Conservation (phyloP, 352 stramenopile genomes). For the Pythium coloratum region DNA sequence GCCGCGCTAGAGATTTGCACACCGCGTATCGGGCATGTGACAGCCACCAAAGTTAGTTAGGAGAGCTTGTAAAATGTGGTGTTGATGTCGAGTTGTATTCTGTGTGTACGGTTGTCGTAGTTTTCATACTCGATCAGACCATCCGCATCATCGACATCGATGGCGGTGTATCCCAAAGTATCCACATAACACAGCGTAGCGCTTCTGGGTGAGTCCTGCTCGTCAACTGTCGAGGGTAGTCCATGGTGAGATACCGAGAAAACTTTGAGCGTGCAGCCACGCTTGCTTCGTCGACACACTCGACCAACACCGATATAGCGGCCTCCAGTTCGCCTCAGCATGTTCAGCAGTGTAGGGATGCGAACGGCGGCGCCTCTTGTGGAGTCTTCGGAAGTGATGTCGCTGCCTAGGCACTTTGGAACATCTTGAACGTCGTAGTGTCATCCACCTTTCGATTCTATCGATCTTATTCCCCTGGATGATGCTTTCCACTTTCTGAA, state of each 20-base stretch:
- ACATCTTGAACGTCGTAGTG: slow-evolving; percentile 25
- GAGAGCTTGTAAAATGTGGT: too few species aligned
- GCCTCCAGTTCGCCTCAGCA: slow-evolving; percentile 24
- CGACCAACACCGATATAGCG: slow-evolving; percentile 29
- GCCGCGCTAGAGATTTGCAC: too few species aligned
- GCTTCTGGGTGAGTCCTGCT: too few species aligned
- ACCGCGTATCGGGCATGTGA: too few species aligned
- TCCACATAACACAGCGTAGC: too few species aligned
- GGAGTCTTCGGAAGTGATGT: slow-evolving; percentile 10
- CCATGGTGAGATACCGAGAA: slow-evolving; percentile 29
- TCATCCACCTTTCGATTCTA: slow-evolving; percentile 26
- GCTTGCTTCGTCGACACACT: slow-evolving; percentile 29
- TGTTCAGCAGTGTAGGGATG: slow-evolving; percentile 30
- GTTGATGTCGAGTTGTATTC: too few species aligned
- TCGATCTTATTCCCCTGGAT: slow-evolving; percentile 5
- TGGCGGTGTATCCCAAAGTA: too few species aligned
- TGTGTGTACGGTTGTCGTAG: too few species aligned
- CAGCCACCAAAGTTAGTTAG: too few species aligned
- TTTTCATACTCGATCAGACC: too few species aligned
- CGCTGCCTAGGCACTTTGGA: slow-evolving; percentile 12
- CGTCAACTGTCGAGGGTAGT: slow-evolving; percentile 29
- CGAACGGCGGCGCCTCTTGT: slow-evolving; percentile 10
- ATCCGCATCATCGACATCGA: too few species aligned
- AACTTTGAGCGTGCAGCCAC: slow-evolving; percentile 33
- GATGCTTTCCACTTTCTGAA: slow-evolving; percentile 12